These are phyloP conservation scores for Vigna hirtella DNA, from an alignment of 306 rosid genomes.

Conservation along the genomic window DNA sequence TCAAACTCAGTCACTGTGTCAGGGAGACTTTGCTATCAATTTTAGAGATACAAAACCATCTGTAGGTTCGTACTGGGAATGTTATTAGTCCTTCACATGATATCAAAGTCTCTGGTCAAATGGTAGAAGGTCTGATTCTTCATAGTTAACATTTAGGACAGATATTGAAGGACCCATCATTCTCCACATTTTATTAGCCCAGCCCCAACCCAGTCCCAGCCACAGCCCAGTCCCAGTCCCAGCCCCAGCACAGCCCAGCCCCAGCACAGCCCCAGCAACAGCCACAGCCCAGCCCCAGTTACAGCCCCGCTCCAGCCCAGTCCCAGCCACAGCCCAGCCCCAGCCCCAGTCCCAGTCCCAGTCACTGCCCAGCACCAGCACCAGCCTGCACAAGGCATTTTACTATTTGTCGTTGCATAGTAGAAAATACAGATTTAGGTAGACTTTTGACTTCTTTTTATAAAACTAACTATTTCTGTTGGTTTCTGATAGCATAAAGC, in stretches of 20 bases:
- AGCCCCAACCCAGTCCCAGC: no score
- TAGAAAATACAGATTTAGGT: background rate
- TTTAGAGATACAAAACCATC: constrained; percentile 5
- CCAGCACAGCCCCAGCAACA: no score
- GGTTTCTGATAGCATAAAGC: constrained; percentile 69
- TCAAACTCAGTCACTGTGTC: background rate
- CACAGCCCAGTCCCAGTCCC: no score
- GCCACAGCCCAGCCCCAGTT: no score
- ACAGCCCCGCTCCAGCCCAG: no score
- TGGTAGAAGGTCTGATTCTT: background rate
- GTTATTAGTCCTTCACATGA: constrained; percentile 2
- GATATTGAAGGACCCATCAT: background rate
- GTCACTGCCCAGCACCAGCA: no score
- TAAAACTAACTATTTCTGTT: background rate
- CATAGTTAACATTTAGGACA: background rate
- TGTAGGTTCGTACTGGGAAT: background rate
- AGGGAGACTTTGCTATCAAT: background rate
- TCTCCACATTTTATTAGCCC: background rate
- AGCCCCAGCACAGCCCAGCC: no score
- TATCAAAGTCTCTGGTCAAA: background rate
- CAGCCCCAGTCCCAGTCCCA: no score
- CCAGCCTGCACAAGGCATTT: no score
- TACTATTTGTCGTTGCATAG: no score
- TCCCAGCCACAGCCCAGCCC: no score
- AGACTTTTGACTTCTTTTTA: background rate